These are phyloP conservation scores for Caryopteris hybrid DNA, from an alignment of 305 asterid species.

Conservation along the genomic window DNA sequence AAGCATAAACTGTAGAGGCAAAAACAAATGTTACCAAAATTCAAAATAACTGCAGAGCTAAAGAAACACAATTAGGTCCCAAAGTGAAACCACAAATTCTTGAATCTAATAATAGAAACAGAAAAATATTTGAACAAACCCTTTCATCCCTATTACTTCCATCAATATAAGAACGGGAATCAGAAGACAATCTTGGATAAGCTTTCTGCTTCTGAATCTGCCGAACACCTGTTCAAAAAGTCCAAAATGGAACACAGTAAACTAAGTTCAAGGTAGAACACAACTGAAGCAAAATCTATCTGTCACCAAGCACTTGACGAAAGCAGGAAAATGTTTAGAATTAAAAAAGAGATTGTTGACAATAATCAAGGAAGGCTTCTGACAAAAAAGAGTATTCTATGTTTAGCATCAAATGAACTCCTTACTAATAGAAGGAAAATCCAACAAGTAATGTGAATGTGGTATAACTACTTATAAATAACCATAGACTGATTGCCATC, in stretches of 20 bases:
- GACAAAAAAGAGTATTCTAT: background rate
- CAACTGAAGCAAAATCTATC: background rate
- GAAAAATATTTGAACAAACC: conserved; percentile 37
- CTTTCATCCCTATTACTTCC: conserved; percentile 41
- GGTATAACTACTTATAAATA: background rate
- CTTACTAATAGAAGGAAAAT: background rate
- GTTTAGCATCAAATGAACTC: background rate
- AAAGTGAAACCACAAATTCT: background rate
- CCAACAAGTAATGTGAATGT: background rate
- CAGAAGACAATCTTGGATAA: conserved; percentile 39
- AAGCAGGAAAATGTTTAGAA: background rate
- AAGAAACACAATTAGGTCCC: background rate
- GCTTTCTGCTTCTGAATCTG: conserved; percentile 40
- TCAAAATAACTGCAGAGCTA: conserved; percentile 12
- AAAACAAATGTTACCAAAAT: conserved; percentile 15
- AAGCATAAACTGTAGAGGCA: conserved; percentile 37
- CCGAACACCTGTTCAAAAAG: conserved; percentile 46
- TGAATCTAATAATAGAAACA: background rate
- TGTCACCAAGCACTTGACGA: conserved; percentile 1
- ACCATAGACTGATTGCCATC: background rate
- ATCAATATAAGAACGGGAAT: conserved; percentile 43
- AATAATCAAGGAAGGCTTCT: background rate
- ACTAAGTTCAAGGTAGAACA: background rate
- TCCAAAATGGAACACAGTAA: conserved; percentile 17
- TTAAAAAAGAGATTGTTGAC: background rate